phyloP scores from a whole-genome alignment of 305 asterid genomes.

The Vinca major region DNA sequence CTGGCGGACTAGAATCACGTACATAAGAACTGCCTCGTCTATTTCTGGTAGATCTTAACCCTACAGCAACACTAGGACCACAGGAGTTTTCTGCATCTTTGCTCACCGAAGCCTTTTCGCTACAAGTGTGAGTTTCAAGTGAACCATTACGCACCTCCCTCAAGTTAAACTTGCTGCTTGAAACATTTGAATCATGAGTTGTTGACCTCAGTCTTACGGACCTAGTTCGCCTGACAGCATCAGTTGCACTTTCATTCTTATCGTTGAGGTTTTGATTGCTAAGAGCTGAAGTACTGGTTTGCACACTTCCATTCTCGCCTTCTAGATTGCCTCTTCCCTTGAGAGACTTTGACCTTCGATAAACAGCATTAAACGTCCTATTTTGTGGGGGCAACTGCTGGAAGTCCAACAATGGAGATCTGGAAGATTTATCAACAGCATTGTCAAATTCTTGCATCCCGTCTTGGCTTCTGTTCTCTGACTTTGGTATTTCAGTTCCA shows the following conservation, averaged over 20 bases:
- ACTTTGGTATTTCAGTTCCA: conserved; percentile 22
- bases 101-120: conserved; percentile 39
- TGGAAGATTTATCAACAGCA: conserved; percentile 32
- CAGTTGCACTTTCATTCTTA: conserved; percentile 16
- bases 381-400: conserved; percentile 44
- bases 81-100: conserved; percentile 41
- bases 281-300: conserved; percentile 57
- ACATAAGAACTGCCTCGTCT: conserved; percentile 49
- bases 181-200: conserved; percentile 31
- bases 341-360: conserved; percentile 61
- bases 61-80: conserved; percentile 39
- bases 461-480: conserved; percentile 28
- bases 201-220: conserved; percentile 52
- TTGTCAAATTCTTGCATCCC: conserved; percentile 30
- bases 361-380: conserved; percentile 70
- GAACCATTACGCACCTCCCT: conserved; percentile 37
- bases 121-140: conserved; percentile 38
- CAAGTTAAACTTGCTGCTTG: conserved; percentile 31
- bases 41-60: conserved; percentile 64
- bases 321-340: conserved; percentile 46
- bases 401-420: conserved; percentile 35
- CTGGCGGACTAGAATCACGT: conserved; percentile 43
- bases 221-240: conserved; percentile 63
- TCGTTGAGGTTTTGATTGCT: conserved; percentile 33
- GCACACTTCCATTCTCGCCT: conserved; percentile 35